Conservation (phyloP, 306 rosid species). For the Boehmeria nivea region DNA sequence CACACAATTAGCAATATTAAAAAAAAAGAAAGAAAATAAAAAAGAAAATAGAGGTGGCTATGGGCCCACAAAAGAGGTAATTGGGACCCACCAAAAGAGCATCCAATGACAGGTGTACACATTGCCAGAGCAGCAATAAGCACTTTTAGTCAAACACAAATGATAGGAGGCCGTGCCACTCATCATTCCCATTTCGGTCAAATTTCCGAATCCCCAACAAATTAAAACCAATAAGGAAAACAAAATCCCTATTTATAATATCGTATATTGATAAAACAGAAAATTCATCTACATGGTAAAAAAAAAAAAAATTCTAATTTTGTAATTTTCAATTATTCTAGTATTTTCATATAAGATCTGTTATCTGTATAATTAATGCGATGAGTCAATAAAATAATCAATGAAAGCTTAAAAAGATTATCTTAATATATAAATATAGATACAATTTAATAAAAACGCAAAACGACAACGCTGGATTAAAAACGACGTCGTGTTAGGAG, state of each 20-base stretch:
- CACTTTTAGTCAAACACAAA: slow-evolving; percentile 47
- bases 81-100: slow-evolving; percentile 20
- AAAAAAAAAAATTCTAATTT: neutral
- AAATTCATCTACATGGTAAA: neutral
- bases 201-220: slow-evolving; percentile 16
- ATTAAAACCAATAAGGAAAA: neutral
- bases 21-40: neutral
- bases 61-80: slow-evolving; percentile 13
- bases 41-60: neutral
- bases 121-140: slow-evolving; percentile 17
- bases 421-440: neutral
- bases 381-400: too few relatives aligned
- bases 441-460: neutral
- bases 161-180: slow-evolving; percentile 20
- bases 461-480: neutral
- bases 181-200: slow-evolving; percentile 3
- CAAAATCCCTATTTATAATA: neutral
- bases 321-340: too few relatives aligned
- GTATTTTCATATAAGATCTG: too few relatives aligned
- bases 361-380: too few relatives aligned
- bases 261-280: neutral
- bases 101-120: slow-evolving; percentile 33
- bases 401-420: too few relatives aligned
- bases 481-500: slow-evolving; percentile 14
- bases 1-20: neutral